Percentiles rank a stretch among this genome's conserved stretches.
Conservation (phyloP, 305 asterid species). For the Fraxinus albicans region DNA sequence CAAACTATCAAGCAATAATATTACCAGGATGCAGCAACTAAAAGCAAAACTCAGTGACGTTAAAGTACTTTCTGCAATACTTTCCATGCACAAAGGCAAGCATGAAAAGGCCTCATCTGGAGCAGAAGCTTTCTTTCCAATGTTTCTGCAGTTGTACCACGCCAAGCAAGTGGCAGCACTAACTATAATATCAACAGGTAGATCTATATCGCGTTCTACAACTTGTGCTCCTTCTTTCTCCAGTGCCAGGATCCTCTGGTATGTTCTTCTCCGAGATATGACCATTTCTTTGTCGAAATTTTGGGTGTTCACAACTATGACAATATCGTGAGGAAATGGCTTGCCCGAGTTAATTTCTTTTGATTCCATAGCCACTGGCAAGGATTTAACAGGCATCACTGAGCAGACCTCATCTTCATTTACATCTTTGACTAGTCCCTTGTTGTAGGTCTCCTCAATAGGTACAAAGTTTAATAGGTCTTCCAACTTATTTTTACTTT, state of each 20-base stretch:
- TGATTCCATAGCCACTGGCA: slow-evolving; percentile 44
- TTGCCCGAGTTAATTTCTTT: slow-evolving; percentile 44
- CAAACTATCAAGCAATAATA: slow-evolving; percentile 27
- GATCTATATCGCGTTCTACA: slow-evolving; percentile 80
- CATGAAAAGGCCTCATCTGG: slow-evolving; percentile 75
- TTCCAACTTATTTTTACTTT: slow-evolving; percentile 47
- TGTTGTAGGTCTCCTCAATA: slow-evolving; percentile 42
- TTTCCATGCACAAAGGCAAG: slow-evolving; percentile 86
- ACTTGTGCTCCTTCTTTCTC: slow-evolving; percentile 89
- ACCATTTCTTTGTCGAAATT: slow-evolving; percentile 83
- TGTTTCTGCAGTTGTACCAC: slow-evolving; percentile 86
- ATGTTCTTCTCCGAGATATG: slow-evolving; percentile 90
- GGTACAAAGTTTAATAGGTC: slow-evolving; percentile 56
- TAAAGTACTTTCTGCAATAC: slow-evolving; percentile 78
- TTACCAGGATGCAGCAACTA: slow-evolving; percentile 96
- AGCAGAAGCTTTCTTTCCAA: slow-evolving; percentile 82
- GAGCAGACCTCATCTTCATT: slow-evolving; percentile 43
- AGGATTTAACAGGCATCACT: slow-evolving; percentile 40
- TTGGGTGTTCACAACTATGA: slow-evolving; percentile 82
- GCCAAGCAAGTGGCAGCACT: slow-evolving; percentile 77
- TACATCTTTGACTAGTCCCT: slow-evolving; percentile 38
- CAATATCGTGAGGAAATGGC: slow-evolving; percentile 41
- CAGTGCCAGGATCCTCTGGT: slow-evolving; percentile 79
- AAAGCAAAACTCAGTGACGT: slow-evolving; percentile 94
- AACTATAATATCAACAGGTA: slow-evolving; percentile 78